phyloP scores from a whole-genome alignment of 805 yeast species.

The Nematodospora valgi region DNA sequence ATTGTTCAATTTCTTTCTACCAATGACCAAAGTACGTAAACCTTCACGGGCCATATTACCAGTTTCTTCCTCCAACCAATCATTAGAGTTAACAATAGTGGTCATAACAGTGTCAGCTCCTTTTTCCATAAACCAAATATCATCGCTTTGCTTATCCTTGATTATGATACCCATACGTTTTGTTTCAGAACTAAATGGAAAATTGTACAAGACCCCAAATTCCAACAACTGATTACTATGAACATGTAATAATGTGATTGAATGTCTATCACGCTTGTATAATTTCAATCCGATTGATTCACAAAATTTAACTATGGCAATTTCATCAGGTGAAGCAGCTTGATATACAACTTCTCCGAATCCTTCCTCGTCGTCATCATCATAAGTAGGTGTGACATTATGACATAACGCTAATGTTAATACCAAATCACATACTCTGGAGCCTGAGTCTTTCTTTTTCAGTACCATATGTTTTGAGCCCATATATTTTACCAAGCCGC shows the following conservation, averaged over 20 bases:
- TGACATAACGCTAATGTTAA: slow-evolving; percentile 91
- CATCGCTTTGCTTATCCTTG: slow-evolving; percentile 56
- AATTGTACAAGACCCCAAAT: slow-evolving; percentile 73
- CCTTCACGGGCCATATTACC: slow-evolving; percentile 99
- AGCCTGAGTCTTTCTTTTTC: slow-evolving; percentile 64
- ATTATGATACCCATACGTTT: slow-evolving; percentile 95
- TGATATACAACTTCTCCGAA: slow-evolving; percentile 58
- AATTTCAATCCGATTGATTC: slow-evolving; percentile 81
- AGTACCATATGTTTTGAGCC: slow-evolving; percentile 14
- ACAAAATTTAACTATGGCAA: slow-evolving; percentile 93
- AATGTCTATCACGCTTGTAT: slow-evolving; percentile 75
- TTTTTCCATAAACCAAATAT: slow-evolving; percentile 81
- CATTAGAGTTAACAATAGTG: slow-evolving; percentile 75
- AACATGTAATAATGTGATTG: slow-evolving; percentile 64
- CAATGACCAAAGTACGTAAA: slow-evolving; percentile 88
- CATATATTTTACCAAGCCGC: slow-evolving; percentile 18
- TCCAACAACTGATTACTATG: slow-evolving; percentile 48
- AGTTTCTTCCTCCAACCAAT: slow-evolving; percentile 98
- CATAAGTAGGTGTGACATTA: slow-evolving; percentile 89
- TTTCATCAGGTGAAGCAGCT: slow-evolving; percentile 98
- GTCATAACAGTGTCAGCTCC: slow-evolving; percentile 98
- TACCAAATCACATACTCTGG: slow-evolving; percentile 75
- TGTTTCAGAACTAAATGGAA: slow-evolving; percentile 94
- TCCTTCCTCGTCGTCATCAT: slow-evolving; percentile 61
- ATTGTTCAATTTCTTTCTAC: slow-evolving; percentile 65